Conservation (phyloP, 2,329 filamentous ascomycete genomes). For the Sclerotinia subarctica region DNA sequence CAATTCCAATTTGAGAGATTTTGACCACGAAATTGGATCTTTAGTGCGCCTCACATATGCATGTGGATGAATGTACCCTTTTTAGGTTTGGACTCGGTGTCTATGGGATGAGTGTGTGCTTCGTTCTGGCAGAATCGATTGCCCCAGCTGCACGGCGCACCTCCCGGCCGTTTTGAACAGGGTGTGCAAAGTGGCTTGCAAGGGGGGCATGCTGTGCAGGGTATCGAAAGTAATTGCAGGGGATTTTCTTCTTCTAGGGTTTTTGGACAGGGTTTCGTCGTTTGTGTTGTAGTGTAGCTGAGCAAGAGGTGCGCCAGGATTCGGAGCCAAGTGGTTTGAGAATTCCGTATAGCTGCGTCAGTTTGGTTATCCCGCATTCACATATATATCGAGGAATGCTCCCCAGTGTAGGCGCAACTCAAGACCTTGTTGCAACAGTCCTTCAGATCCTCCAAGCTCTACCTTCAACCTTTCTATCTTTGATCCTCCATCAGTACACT, state of each 20-base stretch:
- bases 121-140: constrained; percentile 18
- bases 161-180: constrained; percentile 23
- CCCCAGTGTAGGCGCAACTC: constrained; percentile 29
- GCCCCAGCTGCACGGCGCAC: constrained; percentile 20
- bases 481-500: constrained; percentile 21
- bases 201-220: constrained; percentile 22
- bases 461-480: constrained; percentile 19
- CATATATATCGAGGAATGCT: constrained; percentile 35
- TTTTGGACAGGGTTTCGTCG: constrained; percentile 20
- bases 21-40: constrained; percentile 19
- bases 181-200: constrained; percentile 18
- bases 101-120: constrained; percentile 10
- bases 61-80: constrained; percentile 15
- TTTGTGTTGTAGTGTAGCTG: constrained; percentile 30
- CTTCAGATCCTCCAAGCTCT: constrained; percentile 20
- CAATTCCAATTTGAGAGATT: constrained; percentile 20
- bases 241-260: constrained; percentile 3
- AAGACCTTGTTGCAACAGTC: constrained; percentile 27
- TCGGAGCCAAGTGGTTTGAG: constrained; percentile 26
- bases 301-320: constrained; percentile 29
- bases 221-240: constrained; percentile 12
- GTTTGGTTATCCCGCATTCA: constrained; percentile 30
- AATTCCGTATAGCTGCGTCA: constrained; percentile 31
- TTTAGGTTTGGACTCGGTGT: constrained; percentile 20
- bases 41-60: constrained; percentile 21